Evolutionary conservation across 202 grass and related monocot species (phyloP), one percentile per base, ranked within the genome.

Genomic region (Elaeis oleifera): DNA sequence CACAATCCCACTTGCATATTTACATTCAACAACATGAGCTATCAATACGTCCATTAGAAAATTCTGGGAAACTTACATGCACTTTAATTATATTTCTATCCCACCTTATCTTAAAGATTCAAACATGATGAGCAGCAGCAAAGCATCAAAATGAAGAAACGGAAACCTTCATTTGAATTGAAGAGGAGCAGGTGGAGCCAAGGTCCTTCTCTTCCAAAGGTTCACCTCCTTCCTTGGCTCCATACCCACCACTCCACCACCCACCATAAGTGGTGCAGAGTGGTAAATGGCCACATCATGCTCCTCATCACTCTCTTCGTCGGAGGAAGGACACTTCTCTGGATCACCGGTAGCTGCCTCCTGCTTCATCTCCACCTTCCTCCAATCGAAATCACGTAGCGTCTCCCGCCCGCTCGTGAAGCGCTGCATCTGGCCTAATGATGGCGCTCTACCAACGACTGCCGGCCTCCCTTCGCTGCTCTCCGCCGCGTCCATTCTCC

Each of bases 201-300:
- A 72, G 58, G 77, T 84, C 49, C 94, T 90, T 8, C 94, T 90
- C 75, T 80, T 84, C 94, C 94, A 99, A 68, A 99, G 64, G 73
- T 86, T 82, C n/a, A 89, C 85, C 88, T 99, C 94, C 85, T 99
- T 99, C 84, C 73, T 84, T 0, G 80, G 80, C 75, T 94, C 88
- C 18, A 68, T 0, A 6, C 59, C 56, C 63, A 58, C 79, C 19
- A 67, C 71, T 21, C 32, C 50, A 29, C 91, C 85, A 16, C 83
- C 85, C 28, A 89, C 51, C 69, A 82, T 70, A 13, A 94, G 66
- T 23, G 94, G 94, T 27, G 94, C 94, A 1, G 88, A 94, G 70
- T 86, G 77, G 57, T 77, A 70, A 23, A 86, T 74, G 69, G 89
- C 76, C 16, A 71, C 65, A 6, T 84, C 75, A 22, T 76, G 66